Percentiles rank a stretch among this genome's conserved stretches.
These are phyloP conservation scores for Pelagophyceae sp. DNA, from an alignment of 352 stramenopile species.

Conservation along the genomic window DNA sequence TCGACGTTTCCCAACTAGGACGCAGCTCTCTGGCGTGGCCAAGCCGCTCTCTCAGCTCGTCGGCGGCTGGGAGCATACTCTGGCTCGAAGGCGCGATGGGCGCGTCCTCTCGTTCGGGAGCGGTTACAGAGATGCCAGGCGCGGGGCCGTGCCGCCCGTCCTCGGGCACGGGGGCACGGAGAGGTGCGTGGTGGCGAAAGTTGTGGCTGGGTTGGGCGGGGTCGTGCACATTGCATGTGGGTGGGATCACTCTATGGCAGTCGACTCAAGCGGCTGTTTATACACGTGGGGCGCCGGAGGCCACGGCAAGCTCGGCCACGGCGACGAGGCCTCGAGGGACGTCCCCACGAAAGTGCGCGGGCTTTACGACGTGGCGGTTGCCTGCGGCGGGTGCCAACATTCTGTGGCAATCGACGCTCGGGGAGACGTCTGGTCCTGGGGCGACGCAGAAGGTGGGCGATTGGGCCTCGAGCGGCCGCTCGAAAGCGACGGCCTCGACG, in stretches of 20 bases:
- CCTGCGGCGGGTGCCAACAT: constrained; percentile 28
- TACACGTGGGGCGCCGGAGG: constrained; percentile 35
- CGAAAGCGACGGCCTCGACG: not conserved
- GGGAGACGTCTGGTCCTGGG: constrained; percentile 30
- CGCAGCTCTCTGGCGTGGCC: too few relatives aligned
- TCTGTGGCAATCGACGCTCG: constrained; percentile 15
- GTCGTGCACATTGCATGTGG: constrained; percentile 34
- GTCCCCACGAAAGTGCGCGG: constrained; percentile 22
- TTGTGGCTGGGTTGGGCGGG: constrained; percentile 21
- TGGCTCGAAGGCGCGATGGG: constrained; percentile 22
- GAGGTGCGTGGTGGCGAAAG: constrained; percentile 19
- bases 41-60: too few relatives aligned
- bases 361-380: constrained; percentile 9
- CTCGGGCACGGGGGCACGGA: constrained; percentile 34
- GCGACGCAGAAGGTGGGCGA: constrained; percentile 26
- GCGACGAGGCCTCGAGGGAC: constrained; percentile 32
- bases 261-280: constrained; percentile 27
- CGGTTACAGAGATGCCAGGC: constrained; percentile 33
- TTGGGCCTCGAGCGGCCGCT: too few relatives aligned
- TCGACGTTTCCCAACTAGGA: too few relatives aligned
- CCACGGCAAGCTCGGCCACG: constrained; percentile 37
- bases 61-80: constrained; percentile 31
- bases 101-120: constrained; percentile 18
- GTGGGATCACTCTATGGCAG: constrained; percentile 37
- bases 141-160: constrained; percentile 31